Evolutionary conservation across 1,139 yeast genomes (phyloP), one percentile per base, ranked within the genome.

Genomic region (Sugiyamaella japonica): DNA sequence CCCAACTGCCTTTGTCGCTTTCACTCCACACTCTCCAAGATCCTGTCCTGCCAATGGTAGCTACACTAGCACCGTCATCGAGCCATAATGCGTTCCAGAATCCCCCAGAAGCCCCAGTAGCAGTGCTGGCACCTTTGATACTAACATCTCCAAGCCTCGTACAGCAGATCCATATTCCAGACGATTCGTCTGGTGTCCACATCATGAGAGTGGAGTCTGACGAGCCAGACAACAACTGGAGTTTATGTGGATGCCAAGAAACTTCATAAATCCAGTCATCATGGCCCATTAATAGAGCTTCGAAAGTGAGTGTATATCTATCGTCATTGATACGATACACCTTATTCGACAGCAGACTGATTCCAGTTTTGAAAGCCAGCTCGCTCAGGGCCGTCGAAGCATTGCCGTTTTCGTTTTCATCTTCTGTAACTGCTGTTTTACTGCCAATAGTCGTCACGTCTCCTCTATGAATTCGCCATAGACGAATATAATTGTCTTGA

Each of bases 61-160:
- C 73, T 20, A 90, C 83, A 15, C 61, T 62, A 0, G 69, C 70
- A 1, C 69, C 67, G 1, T 71, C 69, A 38, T 78, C 73, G 52
- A 87, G 81, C 97, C 98, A 93, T 32, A 85, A 66, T 52, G 95
- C 86, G 1, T 89, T 81, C 96, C 97, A 93, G 69, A 95, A 91
- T 2, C 99, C 99, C 61, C 99, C 99, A 1, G 97, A 83, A 0
- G 99, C 88, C 9, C 99, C 99, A 0, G 99, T 93, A 2, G 99
- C 99, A 0, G 99, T 91, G 3, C 96, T 87, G 0, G 99, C 97
- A 63, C 99, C 99, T 70, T 93, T 93, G 50, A 90, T 86, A 43
- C 97, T 86, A 63, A 93, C 78, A 66, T 93, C 98, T 39, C 99
- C 99, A 31, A 95, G 73, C 64, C 98, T 76, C 32, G 85, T 77